Conservation (phyloP, 2,329 filamentous ascomycete genomes). For the Anthostomella pinea region DNA sequence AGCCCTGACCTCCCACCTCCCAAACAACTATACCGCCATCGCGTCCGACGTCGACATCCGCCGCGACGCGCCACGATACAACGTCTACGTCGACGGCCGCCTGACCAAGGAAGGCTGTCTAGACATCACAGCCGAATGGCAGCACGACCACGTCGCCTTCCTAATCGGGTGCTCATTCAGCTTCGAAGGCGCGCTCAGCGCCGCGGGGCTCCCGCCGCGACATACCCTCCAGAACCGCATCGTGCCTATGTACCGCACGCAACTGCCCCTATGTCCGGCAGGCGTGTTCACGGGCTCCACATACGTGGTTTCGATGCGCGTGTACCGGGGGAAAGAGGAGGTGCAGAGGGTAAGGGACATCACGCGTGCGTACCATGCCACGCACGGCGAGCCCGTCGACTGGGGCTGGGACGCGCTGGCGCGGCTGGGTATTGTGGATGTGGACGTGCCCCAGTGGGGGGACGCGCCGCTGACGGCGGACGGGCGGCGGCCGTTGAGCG, state of each 20-base stretch:
- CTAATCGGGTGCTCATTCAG: conserved; percentile 63
- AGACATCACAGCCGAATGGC: conserved; percentile 53
- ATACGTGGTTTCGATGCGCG: conserved; percentile 63
- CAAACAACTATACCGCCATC: conserved; percentile 16
- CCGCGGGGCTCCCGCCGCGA: conserved; percentile 48
- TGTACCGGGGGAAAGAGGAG: conserved; percentile 48
- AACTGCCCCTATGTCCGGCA: conserved; percentile 52
- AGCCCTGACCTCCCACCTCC: conserved; percentile 34
- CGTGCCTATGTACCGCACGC: conserved; percentile 62
- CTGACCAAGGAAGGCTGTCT: conserved; percentile 35
- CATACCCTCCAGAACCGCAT: conserved; percentile 48
- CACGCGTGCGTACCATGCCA: conserved; percentile 52
- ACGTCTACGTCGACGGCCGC: conserved; percentile 51
- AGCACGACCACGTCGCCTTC: conserved; percentile 57
- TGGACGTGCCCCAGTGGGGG: conserved; percentile 55
- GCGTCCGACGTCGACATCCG: conserved; percentile 50
- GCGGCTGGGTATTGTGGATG: conserved; percentile 52
- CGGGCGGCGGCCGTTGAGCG: conserved; percentile 36
- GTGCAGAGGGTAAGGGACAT: conserved; percentile 52
- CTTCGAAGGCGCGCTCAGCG: conserved; percentile 56
- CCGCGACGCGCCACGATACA: conserved; percentile 56
- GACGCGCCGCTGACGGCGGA: conserved; percentile 42
- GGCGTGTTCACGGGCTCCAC: conserved; percentile 54
- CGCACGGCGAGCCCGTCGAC: conserved; percentile 62
- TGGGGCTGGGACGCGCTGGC: conserved; percentile 60